Evolutionary conservation across 306 rosid genomes (phyloP), one percentile per base, ranked within the genome.

Genomic region (Vigna trinervia): DNA sequence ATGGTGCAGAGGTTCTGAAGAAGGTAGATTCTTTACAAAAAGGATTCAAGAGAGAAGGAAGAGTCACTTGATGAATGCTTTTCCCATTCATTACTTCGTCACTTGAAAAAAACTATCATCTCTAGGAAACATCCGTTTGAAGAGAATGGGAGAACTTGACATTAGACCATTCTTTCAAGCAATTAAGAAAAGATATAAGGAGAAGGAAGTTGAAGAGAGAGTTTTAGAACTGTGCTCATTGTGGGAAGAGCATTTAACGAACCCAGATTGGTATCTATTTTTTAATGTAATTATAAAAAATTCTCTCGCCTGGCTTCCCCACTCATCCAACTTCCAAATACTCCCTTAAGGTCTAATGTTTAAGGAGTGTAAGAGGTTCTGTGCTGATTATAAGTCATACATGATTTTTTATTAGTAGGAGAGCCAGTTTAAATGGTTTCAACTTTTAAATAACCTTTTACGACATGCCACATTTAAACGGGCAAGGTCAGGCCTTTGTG

Each of bases 91-190:
- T 74, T 59, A 11, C 48, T 45, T 45, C 46, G 1, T 39, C 11
- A 61, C 50, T 17, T 17, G 19, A 17, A 17, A 17, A 17, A 56
- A 95, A 23, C 26, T 81, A 58, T 39, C 90, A 71, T 71, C 36
- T 52, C 83, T 72, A 66, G 84, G 83, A 46, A 63, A 83, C 14
- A 84, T 92, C 83, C 76, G 92, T 12, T 81, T 95, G 28, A 92
- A 92, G 80, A 88, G 96, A 89, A 88, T 95, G 98, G 98, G 98
- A 66, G 96, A 92, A 85, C 92, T 95, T 48, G 93, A 95, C 76
- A 52, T 62, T 57, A 84, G 60, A 80, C 97, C 98, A 26, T 95
- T 95, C 85, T 73, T 71, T 62, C 88, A 92, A 86, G 93, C 84
- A 77, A 81, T 88, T 90, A 85, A 84, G 85, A 86, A 76, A 86